Percentiles rank a stretch among this genome's conserved stretches.
These are phyloP conservation scores for Aspergillus diversus DNA, from an alignment of 495 filamentous ascomycete species.

Conservation along the genomic window DNA sequence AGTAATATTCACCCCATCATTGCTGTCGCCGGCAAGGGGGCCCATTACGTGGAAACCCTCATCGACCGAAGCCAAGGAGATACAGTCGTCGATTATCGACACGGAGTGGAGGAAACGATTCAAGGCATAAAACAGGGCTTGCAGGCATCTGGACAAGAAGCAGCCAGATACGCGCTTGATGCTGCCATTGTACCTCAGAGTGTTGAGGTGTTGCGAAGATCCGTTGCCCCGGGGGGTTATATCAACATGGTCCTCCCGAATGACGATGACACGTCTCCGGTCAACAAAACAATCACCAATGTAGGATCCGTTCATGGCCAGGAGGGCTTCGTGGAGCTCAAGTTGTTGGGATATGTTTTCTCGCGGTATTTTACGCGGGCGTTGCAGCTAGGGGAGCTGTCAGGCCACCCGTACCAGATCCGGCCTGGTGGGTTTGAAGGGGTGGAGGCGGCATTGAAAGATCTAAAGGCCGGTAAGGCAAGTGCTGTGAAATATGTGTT, in stretches of 20 bases:
- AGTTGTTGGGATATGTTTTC: constrained; percentile 58
- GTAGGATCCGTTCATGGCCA: constrained; percentile 32
- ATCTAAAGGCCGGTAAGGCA: constrained; percentile 64
- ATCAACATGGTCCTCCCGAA: constrained; percentile 59
- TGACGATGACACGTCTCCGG: constrained; percentile 30
- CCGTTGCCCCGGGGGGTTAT: constrained; percentile 39
- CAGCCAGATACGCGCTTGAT: constrained; percentile 58
- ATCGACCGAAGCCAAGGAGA: constrained; percentile 67
- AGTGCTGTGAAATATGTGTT: constrained; percentile 71
- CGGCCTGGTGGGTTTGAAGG: constrained; percentile 61
- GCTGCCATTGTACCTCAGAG: constrained; percentile 59
- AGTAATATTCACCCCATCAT: constrained; percentile 73
- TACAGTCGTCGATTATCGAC: constrained; percentile 67
- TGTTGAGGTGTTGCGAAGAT: constrained; percentile 26
- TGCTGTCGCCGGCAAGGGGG: constrained; percentile 61
- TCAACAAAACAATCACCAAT: constrained; percentile 18
- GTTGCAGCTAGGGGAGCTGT: constrained; percentile 62
- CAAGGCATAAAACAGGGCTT: constrained; percentile 26
- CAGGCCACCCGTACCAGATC: constrained; percentile 62
- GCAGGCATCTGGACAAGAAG: neutral
- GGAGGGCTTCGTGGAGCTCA: constrained; percentile 43
- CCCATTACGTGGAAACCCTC: constrained; percentile 53
- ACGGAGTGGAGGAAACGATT: constrained; percentile 17
- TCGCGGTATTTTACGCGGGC: constrained; percentile 55
- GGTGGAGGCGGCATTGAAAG: constrained; percentile 55